Evolutionary conservation across 164 flowering plant species (phyloP).

Genomic region (Tetracentron sinense): DNA sequence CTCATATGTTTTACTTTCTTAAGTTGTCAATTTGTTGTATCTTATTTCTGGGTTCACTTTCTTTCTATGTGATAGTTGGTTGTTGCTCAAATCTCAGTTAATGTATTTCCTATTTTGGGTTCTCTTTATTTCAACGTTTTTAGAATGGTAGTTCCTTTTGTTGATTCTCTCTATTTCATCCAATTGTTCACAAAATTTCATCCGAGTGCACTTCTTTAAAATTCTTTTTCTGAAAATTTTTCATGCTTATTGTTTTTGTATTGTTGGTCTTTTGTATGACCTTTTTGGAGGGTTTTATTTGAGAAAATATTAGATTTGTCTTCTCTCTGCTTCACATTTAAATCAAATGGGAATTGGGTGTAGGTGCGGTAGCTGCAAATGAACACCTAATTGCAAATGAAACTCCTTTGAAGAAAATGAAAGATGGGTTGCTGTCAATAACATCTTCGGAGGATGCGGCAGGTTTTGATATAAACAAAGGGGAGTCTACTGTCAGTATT

Average conservation of each 20-base stretch:
- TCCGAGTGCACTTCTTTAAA: neutral
- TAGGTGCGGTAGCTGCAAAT: conserved; percentile 44
- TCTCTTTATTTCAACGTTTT: too few species aligned
- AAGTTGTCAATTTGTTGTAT: too few species aligned
- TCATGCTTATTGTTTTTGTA: neutral
- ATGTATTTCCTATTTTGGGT: too few species aligned
- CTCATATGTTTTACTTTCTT: too few species aligned
- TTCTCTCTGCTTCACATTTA: neutral
- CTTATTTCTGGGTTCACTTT: too few species aligned
- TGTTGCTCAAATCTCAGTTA: too few species aligned
- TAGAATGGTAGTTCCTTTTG: too few species aligned
- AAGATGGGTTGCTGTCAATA: conserved; percentile 31
- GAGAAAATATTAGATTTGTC: too few species aligned
- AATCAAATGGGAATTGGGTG: conserved; percentile 9
- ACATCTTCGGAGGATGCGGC: conserved; percentile 30
- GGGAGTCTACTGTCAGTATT: conserved; percentile 63
- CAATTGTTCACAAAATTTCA: too few species aligned
- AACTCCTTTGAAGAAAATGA: conserved; percentile 32
- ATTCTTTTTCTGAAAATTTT: neutral
- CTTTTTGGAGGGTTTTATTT: too few species aligned
- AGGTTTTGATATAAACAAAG: conserved; percentile 22
- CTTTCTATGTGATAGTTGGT: too few species aligned
- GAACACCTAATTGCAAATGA: conserved; percentile 29
- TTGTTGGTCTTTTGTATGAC: neutral
- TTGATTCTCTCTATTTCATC: too few species aligned